A percentile compares a stretch with the other conserved stretches of the same genome.
These are phyloP conservation scores for Allium sativum DNA, from an alignment of 106 monocot species.

Conservation along the genomic window DNA sequence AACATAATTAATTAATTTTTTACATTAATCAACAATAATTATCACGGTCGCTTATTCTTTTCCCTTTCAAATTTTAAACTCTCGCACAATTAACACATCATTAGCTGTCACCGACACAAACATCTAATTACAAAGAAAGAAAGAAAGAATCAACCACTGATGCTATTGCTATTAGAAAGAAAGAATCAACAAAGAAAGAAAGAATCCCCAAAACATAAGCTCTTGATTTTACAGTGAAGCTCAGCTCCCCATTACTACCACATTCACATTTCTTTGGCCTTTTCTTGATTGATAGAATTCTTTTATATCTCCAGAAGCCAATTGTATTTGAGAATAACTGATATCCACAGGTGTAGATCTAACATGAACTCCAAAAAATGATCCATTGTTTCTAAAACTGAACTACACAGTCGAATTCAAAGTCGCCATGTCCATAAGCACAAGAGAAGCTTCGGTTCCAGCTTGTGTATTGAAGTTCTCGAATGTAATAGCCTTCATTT, in stretches of 20 bases:
- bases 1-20: too few species aligned
- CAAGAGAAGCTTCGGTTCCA: conserved; percentile 63
- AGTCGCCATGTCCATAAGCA: conserved; percentile 62
- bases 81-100: too few species aligned
- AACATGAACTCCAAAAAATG: conserved; percentile 89
- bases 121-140: too few species aligned
- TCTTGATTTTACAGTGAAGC: conserved; percentile 47
- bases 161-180: too few species aligned
- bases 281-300: conserved; percentile 81
- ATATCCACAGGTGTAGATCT: conserved; percentile 42
- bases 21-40: too few species aligned
- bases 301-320: conserved; percentile 51
- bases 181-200: neutral
- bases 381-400: conserved; percentile 66
- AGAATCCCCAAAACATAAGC: conserved; percentile 75
- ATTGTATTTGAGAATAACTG: conserved; percentile 53
- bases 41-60: too few species aligned
- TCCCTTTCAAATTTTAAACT: too few species aligned
- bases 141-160: too few species aligned
- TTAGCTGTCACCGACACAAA: too few species aligned
- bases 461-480: conserved; percentile 64
- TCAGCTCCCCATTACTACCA: conserved; percentile 54
- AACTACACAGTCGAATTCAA: conserved; percentile 71
- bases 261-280: conserved; percentile 47
- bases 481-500: conserved; percentile 61